These are phyloP conservation scores for Rhizomucor pusillus DNA, from an alignment of 371 early-diverging fungal genomes.

Conservation along the genomic window DNA sequence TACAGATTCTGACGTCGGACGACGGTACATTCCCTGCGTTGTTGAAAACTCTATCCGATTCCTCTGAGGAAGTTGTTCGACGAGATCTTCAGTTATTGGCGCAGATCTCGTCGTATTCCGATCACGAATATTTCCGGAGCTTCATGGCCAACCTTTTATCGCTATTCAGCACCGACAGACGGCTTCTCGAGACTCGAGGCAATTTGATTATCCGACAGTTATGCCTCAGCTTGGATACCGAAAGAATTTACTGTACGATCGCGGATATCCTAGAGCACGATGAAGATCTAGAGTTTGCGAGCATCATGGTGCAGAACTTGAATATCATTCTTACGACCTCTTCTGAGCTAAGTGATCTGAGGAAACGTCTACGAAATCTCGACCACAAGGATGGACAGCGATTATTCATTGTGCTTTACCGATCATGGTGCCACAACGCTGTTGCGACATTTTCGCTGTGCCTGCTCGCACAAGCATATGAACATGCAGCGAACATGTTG, in stretches of 20 bases:
- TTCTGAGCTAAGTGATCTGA: conserved; percentile 77
- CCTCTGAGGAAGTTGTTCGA: conserved; percentile 87
- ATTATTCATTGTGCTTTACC: conserved; percentile 77
- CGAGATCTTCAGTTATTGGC: conserved; percentile 87
- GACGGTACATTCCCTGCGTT: conserved; percentile 81
- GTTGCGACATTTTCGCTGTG: conserved; percentile 87
- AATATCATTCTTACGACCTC: conserved; percentile 91
- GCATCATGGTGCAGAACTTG: conserved; percentile 90
- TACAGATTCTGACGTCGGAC: conserved; percentile 67
- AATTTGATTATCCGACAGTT: conserved; percentile 87
- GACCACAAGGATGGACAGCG: conserved; percentile 67
- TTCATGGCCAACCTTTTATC: conserved; percentile 80
- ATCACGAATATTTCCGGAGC: conserved; percentile 70
- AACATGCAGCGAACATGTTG: conserved; percentile 76
- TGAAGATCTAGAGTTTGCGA: conserved; percentile 84
- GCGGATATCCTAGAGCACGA: conserved; percentile 80
- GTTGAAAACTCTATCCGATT: conserved; percentile 82
- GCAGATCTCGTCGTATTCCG: conserved; percentile 79
- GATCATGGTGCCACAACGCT: conserved; percentile 91
- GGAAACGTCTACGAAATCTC: conserved; percentile 67
- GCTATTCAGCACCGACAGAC: conserved; percentile 79
- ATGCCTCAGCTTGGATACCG: conserved; percentile 79
- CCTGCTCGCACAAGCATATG: conserved; percentile 88
- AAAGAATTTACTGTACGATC: conserved; percentile 81
- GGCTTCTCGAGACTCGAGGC: conserved; percentile 81